These are phyloP conservation scores for Spathaspora gorwiae DNA, from an alignment of 805 yeast genomes.

Conservation along the genomic window DNA sequence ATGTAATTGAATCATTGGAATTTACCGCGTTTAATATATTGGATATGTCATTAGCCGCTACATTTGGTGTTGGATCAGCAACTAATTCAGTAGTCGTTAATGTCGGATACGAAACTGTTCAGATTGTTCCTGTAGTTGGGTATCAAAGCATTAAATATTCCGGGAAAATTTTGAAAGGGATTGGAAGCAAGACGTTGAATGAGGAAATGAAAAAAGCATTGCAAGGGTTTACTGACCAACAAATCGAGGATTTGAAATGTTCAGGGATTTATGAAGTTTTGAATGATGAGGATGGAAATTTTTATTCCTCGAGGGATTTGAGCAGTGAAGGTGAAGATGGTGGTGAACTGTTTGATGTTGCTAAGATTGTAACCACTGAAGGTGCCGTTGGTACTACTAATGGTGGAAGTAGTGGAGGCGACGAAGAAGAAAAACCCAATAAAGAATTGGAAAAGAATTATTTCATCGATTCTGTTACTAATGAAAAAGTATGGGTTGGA, in stretches of 20 bases:
- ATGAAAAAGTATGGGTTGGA: constrained; percentile 65
- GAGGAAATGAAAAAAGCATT: constrained; percentile 45
- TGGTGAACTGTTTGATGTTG: constrained; percentile 80
- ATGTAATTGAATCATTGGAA: constrained; percentile 67
- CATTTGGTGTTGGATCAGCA: constrained; percentile 67
- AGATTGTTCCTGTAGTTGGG: constrained; percentile 75
- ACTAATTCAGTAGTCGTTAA: constrained; percentile 73
- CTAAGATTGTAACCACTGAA: constrained; percentile 65
- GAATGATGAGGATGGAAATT: constrained; percentile 61
- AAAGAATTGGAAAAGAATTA: constrained; percentile 68
- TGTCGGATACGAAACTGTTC: constrained; percentile 71
- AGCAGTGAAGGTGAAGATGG: constrained; percentile 21
- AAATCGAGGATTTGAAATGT: constrained; percentile 69
- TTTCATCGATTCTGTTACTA: constrained; percentile 56
- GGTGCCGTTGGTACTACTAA: constrained; percentile 12
- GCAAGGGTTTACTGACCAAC: constrained; percentile 50
- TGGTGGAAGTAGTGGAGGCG: constrained; percentile 13
- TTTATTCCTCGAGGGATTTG: constrained; percentile 54
- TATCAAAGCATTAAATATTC: constrained; percentile 60
- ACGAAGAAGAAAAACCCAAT: constrained; percentile 45
- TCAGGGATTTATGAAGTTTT: constrained; percentile 78
- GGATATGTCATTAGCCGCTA: constrained; percentile 63
- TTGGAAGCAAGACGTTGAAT: constrained; percentile 71
- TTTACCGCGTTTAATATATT: constrained; percentile 68
- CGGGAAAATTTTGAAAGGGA: constrained; percentile 34